These are phyloP conservation scores for Angophora floribunda DNA, from an alignment of 345 rosid species.

Conservation along the genomic window DNA sequence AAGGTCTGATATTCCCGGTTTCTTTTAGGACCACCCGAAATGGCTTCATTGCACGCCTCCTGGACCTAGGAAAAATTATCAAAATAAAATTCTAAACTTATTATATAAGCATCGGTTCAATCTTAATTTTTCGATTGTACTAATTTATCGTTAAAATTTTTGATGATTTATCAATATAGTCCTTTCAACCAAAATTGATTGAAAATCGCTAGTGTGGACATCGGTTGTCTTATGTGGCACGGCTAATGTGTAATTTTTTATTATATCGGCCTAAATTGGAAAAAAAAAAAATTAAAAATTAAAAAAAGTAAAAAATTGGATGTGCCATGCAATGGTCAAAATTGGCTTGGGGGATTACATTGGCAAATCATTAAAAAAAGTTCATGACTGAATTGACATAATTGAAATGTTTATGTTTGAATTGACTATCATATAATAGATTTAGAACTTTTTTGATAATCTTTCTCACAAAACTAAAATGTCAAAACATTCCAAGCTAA, in stretches of 20 bases:
- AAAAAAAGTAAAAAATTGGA: too few relatives aligned
- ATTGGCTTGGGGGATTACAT: background rate
- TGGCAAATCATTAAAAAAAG: background rate
- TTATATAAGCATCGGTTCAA: background rate
- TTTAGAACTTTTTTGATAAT: too few relatives aligned
- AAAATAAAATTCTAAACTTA: too few relatives aligned
- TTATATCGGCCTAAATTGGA: background rate
- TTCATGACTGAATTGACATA: background rate
- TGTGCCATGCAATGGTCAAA: too few relatives aligned
- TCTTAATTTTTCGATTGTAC: too few relatives aligned
- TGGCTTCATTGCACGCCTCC: background rate
- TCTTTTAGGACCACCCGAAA: background rate
- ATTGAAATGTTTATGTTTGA: too few relatives aligned
- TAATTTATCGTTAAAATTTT: too few relatives aligned
- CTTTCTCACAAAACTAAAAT: too few relatives aligned
- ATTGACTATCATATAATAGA: rapidly evolving
- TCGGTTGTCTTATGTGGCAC: rapidly evolving
- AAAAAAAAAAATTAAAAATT: too few relatives aligned
- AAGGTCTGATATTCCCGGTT: background rate
- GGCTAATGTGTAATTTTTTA: background rate
- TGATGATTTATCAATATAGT: too few relatives aligned
- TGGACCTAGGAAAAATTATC: background rate
- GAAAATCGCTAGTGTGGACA: rapidly evolving
- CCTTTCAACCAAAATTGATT: too few relatives aligned
- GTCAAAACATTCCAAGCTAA: background rate